phyloP scores from a whole-genome alignment of 2,329 filamentous ascomycete genomes.

The Tothia fuscella region DNA sequence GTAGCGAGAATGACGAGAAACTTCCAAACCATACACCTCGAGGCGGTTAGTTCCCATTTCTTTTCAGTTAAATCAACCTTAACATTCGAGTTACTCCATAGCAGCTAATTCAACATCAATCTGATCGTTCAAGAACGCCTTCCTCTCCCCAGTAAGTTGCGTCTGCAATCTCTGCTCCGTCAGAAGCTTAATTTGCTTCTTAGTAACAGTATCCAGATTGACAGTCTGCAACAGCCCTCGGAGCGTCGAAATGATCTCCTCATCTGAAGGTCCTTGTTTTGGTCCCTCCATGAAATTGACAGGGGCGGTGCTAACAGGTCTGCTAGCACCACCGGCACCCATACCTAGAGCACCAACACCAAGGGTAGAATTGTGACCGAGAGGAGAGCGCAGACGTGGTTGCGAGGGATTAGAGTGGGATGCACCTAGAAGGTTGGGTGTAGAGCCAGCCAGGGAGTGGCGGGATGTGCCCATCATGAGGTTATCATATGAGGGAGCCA shows the following conservation, averaged over 20 bases:
- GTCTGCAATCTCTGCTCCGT: slow-evolving; percentile 91
- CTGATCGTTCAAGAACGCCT: slow-evolving; percentile 79
- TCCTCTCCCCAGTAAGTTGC: slow-evolving; percentile 73
- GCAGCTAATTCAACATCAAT: slow-evolving; percentile 90
- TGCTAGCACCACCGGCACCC: slow-evolving; percentile 30
- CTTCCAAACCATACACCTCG: too few species aligned
- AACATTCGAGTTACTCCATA: too few species aligned
- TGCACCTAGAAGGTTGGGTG: slow-evolving; percentile 25
- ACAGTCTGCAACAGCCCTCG: slow-evolving; percentile 73
- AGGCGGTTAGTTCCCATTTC: too few species aligned
- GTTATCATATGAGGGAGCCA: slow-evolving; percentile 9
- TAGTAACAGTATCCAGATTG: slow-evolving; percentile 92
- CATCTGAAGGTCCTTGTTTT: slow-evolving; percentile 59
- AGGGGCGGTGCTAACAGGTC: slow-evolving; percentile 42
- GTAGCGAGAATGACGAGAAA: too few species aligned
- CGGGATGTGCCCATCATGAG: slow-evolving; percentile 27
- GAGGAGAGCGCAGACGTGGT: slow-evolving; percentile 1
- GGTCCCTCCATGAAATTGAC: slow-evolving; percentile 42
- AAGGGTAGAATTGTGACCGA: slow-evolving; percentile 26
- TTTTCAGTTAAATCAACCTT: too few species aligned
- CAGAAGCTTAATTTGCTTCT: slow-evolving; percentile 79
- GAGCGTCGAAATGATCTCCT: slow-evolving; percentile 71
- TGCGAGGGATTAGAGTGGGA: not conserved
- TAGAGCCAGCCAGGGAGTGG: slow-evolving; percentile 30
- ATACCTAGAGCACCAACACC: too few species aligned